Conservation (phyloP, 2,329 filamentous ascomycete species). For the Neofusicoccum sp. region DNA sequence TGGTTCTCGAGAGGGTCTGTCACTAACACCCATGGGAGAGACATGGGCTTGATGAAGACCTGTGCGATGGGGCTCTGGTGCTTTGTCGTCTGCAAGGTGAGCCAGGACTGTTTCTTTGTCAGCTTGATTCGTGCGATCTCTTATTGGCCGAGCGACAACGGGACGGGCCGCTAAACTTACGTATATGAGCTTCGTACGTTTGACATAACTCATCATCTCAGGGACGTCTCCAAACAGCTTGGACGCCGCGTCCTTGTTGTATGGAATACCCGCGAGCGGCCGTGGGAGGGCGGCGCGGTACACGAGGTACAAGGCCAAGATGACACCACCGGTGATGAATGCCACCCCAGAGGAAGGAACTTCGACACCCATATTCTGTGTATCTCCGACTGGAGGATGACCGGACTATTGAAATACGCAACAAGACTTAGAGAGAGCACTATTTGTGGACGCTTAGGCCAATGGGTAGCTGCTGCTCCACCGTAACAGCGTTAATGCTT, state of each 20-base stretch:
- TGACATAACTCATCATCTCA: constrained; percentile 39
- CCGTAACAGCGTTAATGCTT: no score
- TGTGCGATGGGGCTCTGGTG: constrained; percentile 47
- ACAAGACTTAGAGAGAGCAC: neutral
- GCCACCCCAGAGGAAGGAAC: neutral
- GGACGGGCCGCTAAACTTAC: constrained; percentile 20
- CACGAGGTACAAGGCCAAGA: constrained; percentile 20
- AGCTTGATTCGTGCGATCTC: neutral
- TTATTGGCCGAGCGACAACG: neutral
- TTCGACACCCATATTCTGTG: neutral
- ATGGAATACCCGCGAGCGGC: constrained; percentile 48
- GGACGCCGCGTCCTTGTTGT: constrained; percentile 38
- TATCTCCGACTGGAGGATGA: neutral
- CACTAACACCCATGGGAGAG: constrained; percentile 45
- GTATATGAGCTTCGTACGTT: constrained; percentile 28
- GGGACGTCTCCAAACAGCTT: constrained; percentile 46
- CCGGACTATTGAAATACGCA: neutral
- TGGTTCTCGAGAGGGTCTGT: constrained; percentile 44
- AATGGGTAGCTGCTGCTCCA: no score
- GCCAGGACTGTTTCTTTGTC: constrained; percentile 25
- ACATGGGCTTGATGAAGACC: constrained; percentile 47
- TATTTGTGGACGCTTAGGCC: no score
- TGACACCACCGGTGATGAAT: neutral
- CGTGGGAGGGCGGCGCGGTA: constrained; percentile 37
- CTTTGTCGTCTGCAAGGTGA: constrained; percentile 23